Evolutionary conservation across 2,329 filamentous ascomycete species (phyloP), one percentile per base, ranked within the genome.

Genomic region (Arthrinium phaeospermum): DNA sequence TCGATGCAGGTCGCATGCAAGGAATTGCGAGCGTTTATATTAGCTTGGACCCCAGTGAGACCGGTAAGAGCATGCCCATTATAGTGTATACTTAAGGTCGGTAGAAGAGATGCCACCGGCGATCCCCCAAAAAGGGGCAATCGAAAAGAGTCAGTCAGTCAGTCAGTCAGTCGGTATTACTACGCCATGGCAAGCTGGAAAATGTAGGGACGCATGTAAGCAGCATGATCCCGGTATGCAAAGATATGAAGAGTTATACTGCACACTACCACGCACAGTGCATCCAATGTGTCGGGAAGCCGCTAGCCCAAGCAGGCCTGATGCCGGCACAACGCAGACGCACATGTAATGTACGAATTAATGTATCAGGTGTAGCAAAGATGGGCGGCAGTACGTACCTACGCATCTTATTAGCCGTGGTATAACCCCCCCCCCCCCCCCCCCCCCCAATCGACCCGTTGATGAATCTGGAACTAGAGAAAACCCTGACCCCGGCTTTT

Each of bases 281-380:
- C 72, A 73, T 70, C 72, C 72, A 71, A 68, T 37, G 70, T 57
- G 70, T 67, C 71, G 72, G 72, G 72, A 71, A 73, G 70, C 41
- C 72, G 68, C 72, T 73, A 73, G 67, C 70, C 67, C 44, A 47
- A 34, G 53, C 64, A 51, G 47, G 69, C 67, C 44, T 73, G 70
- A 70, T 70, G 72, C 67, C 53, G 57, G 67, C 45, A 46, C 45
- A 46, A 49, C 67, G 67, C 67, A 49, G 44, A 30, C 67, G 47
- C 67, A 69, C 37, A 69, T 69, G 67, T 49, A 69, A 64, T 64
- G 69, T 72, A 72, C 27, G 27, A 34, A 24, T 51, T 47, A 22
- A 64, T 64, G 34, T 64, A 41, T 64, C 57, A 64, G 53, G 53
- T n/a, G 53, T 16, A 53, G 49, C n/a, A 27, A 27, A 53, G 49